Evolutionary conservation across 139 green algal genomes (phyloP).

Genomic region (Chlorella sp.): DNA sequence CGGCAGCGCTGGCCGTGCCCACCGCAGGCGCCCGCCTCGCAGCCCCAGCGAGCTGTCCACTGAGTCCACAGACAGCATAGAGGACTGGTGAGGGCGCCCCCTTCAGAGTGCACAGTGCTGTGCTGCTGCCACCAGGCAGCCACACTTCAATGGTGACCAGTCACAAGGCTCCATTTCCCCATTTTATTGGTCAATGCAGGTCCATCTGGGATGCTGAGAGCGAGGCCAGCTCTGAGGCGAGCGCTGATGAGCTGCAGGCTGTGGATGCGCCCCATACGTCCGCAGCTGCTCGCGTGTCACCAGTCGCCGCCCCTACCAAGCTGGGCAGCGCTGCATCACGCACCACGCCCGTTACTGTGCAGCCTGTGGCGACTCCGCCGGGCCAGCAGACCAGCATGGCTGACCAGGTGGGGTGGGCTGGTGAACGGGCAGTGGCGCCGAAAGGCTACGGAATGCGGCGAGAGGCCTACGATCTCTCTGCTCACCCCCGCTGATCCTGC

Average conservation of each 20-base stretch:
- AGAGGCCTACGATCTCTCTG: too few species aligned
- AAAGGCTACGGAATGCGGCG: too few species aligned
- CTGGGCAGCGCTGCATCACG: neutral
- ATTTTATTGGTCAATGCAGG: neutral
- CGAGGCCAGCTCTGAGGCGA: neutral
- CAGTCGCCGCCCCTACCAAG: neutral
- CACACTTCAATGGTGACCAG: too few species aligned
- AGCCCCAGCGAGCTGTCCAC: neutral
- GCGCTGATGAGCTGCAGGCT: neutral
- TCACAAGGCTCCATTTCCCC: too few species aligned
- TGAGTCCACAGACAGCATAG: conserved; percentile 12
- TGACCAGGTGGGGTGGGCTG: neutral
- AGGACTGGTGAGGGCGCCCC: conserved; percentile 17
- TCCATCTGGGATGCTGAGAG: conserved; percentile 13
- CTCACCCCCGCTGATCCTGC: too few species aligned
- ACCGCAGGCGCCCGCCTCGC: neutral
- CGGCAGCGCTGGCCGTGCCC: neutral
- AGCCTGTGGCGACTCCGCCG: neutral
- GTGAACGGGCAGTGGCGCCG: too few species aligned
- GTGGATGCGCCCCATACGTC: neutral
- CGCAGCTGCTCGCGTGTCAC: neutral
- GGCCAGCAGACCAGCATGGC: neutral
- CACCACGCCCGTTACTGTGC: neutral
- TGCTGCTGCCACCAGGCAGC: too few species aligned
- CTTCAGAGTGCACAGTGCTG: too few species aligned